These are phyloP conservation scores for Golubevia sp. DNA, from an alignment of 1,284 basidiomycete genomes.

Conservation along the genomic window DNA sequence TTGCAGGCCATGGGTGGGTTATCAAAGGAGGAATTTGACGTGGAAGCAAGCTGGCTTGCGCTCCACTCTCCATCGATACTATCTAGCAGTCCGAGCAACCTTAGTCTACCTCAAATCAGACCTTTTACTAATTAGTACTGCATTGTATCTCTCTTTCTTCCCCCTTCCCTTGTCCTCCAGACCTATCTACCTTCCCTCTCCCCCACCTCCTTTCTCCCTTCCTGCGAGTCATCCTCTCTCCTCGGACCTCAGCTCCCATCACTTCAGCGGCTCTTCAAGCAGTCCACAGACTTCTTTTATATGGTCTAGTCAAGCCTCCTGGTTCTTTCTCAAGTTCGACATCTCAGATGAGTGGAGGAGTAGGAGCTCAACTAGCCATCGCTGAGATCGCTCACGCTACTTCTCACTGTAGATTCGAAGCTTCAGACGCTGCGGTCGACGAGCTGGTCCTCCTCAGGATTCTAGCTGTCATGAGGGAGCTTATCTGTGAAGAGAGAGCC, in stretches of 20 bases:
- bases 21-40: too few relatives aligned
- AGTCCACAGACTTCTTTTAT: conserved; percentile 41
- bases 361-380: conserved; percentile 36
- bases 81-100: too few relatives aligned
- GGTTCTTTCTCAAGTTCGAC: neutral
- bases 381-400: conserved; percentile 58
- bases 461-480: conserved; percentile 53
- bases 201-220: conserved; percentile 46
- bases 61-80: too few relatives aligned
- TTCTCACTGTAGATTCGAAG: conserved; percentile 58
- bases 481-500: conserved; percentile 37
- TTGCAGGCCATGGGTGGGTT: too few relatives aligned
- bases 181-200: conserved; percentile 38
- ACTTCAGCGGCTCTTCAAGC: conserved; percentile 54
- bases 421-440: conserved; percentile 49
- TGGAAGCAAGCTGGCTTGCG: too few relatives aligned
- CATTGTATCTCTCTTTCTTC: conserved; percentile 2
- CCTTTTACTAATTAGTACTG: too few relatives aligned
- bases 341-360: neutral
- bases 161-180: conserved; percentile 10
- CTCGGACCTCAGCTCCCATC: conserved; percentile 48
- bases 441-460: conserved; percentile 57
- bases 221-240: conserved; percentile 47
- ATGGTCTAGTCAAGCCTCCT: conserved; percentile 31
- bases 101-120: too few relatives aligned